Base-by-base conservation (phyloP, 495 filamentous ascomycete species). In the Pyrenula massariospora region DNA sequence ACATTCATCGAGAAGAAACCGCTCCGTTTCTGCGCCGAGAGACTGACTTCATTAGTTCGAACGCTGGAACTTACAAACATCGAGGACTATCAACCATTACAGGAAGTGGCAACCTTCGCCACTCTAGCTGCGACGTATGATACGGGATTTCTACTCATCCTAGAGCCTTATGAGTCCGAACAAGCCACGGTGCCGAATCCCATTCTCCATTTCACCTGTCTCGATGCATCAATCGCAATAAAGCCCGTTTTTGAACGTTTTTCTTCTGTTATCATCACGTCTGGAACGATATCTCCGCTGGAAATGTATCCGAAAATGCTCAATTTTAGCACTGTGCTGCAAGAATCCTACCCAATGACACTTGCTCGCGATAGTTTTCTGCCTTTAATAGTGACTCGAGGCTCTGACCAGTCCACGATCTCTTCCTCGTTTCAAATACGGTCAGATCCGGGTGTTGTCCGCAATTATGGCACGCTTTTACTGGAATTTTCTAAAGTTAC, bases 281-380 rank as follows among this genome's bases (percentile, higher is more conserved):
- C 94, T 0, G 94, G 94, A 63, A 99, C 94, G 2, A 86, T 99
- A 54, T 96, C 93, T 0, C 94, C 94, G 0, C 68, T 99, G 2
- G 94, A 99, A 67, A 97, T 99, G 91, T 99, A 97, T 66, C 94
- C 94, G 0, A 96, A 95, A 63, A 96, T 99, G 93, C 83, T 99
- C 10, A 87, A 85, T 49, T 99, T 99, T 70, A 77, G 74, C 2
- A 86, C 89, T 11, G 91, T 96, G 15, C 84, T 97, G 25, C 89
- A 96, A 65, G 90, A 97, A 66, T 97, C 94, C 1, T 99, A 97
- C 73, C 81, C 79, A 59, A 97, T 99, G 91, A 96, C 94, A 0
- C 82, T 99, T 19, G 92, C 92, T 0, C 81, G 94, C n/a, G 80
- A 86, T 48, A 95, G 92, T 49, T 99, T 99, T 80, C 71, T 96